Percentiles rank a stretch among this genome's conserved stretches.
These are phyloP conservation scores for Komagataea norvegica DNA, from an alignment of 1,139 yeast genomes.

Conservation along the genomic window DNA sequence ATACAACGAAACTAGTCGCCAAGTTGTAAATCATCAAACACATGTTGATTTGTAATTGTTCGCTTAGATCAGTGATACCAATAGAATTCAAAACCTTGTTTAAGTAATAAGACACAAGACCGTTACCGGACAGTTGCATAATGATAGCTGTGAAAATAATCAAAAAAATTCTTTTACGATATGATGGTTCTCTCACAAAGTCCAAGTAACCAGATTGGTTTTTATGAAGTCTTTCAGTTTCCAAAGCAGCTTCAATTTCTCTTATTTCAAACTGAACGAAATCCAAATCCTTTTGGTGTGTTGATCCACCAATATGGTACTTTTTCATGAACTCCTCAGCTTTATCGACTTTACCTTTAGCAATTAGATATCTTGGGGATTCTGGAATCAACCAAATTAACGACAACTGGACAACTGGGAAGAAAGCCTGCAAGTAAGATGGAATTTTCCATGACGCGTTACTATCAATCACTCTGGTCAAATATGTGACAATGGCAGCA, in stretches of 20 bases:
- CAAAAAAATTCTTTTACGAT: conserved; percentile 40
- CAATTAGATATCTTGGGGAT: conserved; percentile 69
- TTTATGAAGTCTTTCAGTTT: conserved; percentile 27
- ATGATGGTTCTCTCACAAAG: conserved; percentile 32
- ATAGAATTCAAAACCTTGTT: conserved; percentile 23
- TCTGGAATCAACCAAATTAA: conserved; percentile 51
- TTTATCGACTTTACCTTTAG: conserved; percentile 46
- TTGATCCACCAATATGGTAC: conserved; percentile 37
- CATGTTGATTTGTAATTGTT: conserved; percentile 10
- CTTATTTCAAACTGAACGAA: conserved; percentile 43
- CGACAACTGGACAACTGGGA: conserved; percentile 37
- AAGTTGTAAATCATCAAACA: conserved; percentile 13
- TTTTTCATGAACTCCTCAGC: conserved; percentile 45
- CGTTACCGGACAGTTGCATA: conserved; percentile 43
- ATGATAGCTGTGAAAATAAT: conserved; percentile 30
- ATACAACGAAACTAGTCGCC: conserved; percentile 1
- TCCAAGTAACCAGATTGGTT: conserved; percentile 28
- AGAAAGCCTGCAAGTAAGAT: conserved; percentile 35
- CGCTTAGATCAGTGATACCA: conserved; percentile 10
- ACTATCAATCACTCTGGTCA: conserved; percentile 30
- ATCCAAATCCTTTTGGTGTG: conserved; percentile 29
- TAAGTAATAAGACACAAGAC: conserved; percentile 12
- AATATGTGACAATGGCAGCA: conserved; percentile 55
- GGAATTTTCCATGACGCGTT: conserved; percentile 44
- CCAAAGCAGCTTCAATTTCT: conserved; percentile 39